Conservation (phyloP, 1,284 basidiomycete species). For the Pascua guehoae region DNA sequence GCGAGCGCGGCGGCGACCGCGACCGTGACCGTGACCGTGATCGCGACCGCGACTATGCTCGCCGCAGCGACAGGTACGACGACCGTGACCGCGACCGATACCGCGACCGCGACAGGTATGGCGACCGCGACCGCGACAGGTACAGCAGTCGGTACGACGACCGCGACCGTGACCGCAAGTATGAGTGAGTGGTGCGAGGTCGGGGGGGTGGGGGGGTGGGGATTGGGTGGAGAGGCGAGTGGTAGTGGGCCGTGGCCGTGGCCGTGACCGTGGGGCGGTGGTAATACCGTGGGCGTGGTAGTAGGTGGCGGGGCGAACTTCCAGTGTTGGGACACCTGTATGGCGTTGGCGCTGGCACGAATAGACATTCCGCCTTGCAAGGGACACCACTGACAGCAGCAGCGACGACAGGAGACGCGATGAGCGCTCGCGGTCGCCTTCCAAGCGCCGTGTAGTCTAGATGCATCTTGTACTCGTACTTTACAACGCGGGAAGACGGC, state of each 20-base stretch:
- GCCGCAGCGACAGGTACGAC: conserved; percentile 14
- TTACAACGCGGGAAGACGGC: too few species aligned
- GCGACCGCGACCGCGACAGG: conserved; percentile 41
- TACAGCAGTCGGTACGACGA: conserved; percentile 22
- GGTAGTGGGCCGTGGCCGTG: too few species aligned
- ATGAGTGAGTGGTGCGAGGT: conserved; percentile 15
- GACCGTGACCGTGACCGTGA: conserved; percentile 19
- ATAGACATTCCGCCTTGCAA: too few species aligned
- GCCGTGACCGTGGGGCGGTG: too few species aligned
- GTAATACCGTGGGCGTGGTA: too few species aligned
- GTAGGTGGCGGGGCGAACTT: too few species aligned
- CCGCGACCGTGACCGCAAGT: conserved; percentile 22
- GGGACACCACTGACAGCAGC: background rate
- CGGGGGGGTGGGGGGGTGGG: too few species aligned
- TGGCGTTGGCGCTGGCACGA: too few species aligned
- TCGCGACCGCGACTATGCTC: conserved; percentile 1
- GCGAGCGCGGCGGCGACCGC: conserved; percentile 19
- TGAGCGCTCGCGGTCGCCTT: conserved; percentile 19
- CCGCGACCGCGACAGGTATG: conserved; percentile 12
- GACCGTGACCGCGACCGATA: conserved; percentile 55
- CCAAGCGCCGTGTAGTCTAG: conserved; percentile 23
- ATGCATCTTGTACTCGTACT: background rate
- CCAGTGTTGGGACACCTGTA: too few species aligned
- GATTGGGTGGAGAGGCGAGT: too few species aligned
- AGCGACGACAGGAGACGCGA: conserved; percentile 16